Base-by-base conservation (phyloP, 768 basidiomycete species). In the Rhizopogon vinicolor region DNA sequence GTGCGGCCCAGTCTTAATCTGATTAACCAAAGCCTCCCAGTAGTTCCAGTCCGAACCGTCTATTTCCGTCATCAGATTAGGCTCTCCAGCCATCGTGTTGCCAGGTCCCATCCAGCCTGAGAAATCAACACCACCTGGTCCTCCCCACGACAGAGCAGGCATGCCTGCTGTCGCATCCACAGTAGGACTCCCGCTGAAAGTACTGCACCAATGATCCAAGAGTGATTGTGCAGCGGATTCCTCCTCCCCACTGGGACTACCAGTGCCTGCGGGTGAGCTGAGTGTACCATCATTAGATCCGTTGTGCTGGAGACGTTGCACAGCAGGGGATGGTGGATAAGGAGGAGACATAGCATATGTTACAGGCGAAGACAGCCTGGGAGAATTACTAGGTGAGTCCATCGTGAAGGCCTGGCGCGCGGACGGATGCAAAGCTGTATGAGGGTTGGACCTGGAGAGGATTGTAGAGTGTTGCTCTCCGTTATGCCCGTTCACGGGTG, bases 171-270 rank as follows among this genome's bases (percentile, higher is more conserved):
- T 66, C 19, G 77, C 73, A 60, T 87, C 84, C 2, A 82, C 61
- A 2, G 80, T 77, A 54, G 31, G 14, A 10, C 84, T 79, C 55
- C 85, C 87, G 63, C 82, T 87, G 60, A 91, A 81, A n/a, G 85
- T 84, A 58, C 85, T 86, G 64, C 84, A 88, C 91, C 91, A 93
- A 58, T 91, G 87, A 67, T 93, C 90, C 45, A 93, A 74, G 53
- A 93, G 67, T 10, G 81, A 81, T 64, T 93, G 91, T 3, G 90
- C 89, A 7, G 86, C 75, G 25, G 80, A 83, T 64, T 91, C 85
- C 9, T 88, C 90, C 45, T 91, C 91, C 43, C 79, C 85, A 50
- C 67, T 68, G 1, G 87, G 89, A 64, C 88, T 90, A n/a, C 80
- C 81, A 22, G 86, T 80, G 16, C 79, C 83, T 1, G 82, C 81